Evolutionary conservation across 331 rosid species (phyloP).

Genomic region (Rosa hybrid): DNA sequence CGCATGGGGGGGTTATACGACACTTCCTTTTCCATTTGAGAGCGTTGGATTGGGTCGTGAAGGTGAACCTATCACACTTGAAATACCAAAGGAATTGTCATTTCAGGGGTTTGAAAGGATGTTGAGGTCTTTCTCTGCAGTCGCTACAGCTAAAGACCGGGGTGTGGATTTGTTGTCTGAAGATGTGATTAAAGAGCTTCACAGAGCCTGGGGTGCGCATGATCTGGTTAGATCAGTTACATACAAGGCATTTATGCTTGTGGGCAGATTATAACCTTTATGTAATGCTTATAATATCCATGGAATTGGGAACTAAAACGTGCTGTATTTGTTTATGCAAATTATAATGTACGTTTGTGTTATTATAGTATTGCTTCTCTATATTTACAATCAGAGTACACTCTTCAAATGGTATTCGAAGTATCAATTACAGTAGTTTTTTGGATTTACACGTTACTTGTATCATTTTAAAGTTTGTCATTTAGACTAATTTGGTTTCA

Average conservation of each 20-base stretch:
- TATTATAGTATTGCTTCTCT: too few relatives aligned
- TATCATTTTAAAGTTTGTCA: too few relatives aligned
- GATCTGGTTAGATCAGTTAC: slow-evolving; percentile 12
- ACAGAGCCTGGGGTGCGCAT: slow-evolving; percentile 29
- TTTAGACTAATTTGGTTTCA: too few relatives aligned
- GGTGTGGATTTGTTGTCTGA: slow-evolving; percentile 28
- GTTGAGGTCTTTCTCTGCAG: slow-evolving; percentile 19
- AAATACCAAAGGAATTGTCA: slow-evolving; percentile 16
- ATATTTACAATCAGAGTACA: too few relatives aligned
- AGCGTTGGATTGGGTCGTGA: slow-evolving; percentile 30
- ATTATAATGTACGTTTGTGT: too few relatives aligned
- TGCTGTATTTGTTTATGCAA: too few relatives aligned
- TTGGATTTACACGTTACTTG: too few relatives aligned
- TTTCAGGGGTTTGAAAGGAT: slow-evolving; percentile 9
- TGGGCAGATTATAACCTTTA: neutral
- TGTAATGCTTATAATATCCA: too few relatives aligned
- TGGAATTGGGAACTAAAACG: too few relatives aligned
- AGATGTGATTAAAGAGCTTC: slow-evolving; percentile 14
- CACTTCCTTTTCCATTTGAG: slow-evolving; percentile 34
- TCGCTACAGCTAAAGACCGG: slow-evolving; percentile 14
- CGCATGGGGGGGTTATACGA: slow-evolving; percentile 14
- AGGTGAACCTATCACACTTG: slow-evolving; percentile 19
- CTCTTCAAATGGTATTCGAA: too few relatives aligned
- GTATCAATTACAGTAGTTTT: too few relatives aligned
- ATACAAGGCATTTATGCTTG: neutral